A percentile compares a stretch with the other conserved stretches of the same genome.
Evolutionary conservation across 352 stramenopile genomes (phyloP).

Genomic region (Globisporangium uncinulatum): DNA sequence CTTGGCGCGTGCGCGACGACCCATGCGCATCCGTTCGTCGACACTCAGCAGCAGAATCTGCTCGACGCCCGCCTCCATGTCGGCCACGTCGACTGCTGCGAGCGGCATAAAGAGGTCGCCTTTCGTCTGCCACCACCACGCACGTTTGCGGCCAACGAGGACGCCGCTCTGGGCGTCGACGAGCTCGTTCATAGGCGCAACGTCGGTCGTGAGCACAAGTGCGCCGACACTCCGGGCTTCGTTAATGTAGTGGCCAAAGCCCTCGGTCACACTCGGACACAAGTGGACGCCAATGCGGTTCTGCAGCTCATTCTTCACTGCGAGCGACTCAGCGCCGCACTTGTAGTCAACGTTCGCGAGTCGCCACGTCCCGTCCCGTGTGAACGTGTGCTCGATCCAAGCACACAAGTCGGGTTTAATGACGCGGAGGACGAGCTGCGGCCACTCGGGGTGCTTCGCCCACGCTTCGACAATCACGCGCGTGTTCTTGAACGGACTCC

Average conservation of each 20-base stretch:
- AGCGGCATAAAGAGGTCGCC: constrained; percentile 83
- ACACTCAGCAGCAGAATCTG: constrained; percentile 65
- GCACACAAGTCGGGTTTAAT: constrained; percentile 56
- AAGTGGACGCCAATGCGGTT: constrained; percentile 75
- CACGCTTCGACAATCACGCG: constrained; percentile 63
- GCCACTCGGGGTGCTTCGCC: constrained; percentile 69
- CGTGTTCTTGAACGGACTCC: constrained; percentile 78
- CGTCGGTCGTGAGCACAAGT: constrained; percentile 72
- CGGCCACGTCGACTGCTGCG: constrained; percentile 46
- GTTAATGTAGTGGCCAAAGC: constrained; percentile 86
- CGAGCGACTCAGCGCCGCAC: constrained; percentile 46
- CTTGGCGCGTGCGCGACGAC: constrained; percentile 51
- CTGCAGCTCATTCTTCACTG: constrained; percentile 57
- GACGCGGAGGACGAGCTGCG: constrained; percentile 59
- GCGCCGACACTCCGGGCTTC: constrained; percentile 68
- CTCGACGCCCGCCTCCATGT: constrained; percentile 66
- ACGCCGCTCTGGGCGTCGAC: constrained; percentile 68
- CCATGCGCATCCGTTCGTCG: constrained; percentile 71
- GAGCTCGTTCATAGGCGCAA: constrained; percentile 82
- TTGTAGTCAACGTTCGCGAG: constrained; percentile 76
- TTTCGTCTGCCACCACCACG: constrained; percentile 81
- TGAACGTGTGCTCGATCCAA: constrained; percentile 63
- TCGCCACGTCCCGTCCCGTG: constrained; percentile 33
- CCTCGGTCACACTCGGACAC: constrained; percentile 71
- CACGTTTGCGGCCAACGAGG: constrained; percentile 43